Percentiles rank a stretch among this genome's conserved stretches.
Conservation (phyloP, 805 yeast genomes). For the Kuraishia borneana region DNA sequence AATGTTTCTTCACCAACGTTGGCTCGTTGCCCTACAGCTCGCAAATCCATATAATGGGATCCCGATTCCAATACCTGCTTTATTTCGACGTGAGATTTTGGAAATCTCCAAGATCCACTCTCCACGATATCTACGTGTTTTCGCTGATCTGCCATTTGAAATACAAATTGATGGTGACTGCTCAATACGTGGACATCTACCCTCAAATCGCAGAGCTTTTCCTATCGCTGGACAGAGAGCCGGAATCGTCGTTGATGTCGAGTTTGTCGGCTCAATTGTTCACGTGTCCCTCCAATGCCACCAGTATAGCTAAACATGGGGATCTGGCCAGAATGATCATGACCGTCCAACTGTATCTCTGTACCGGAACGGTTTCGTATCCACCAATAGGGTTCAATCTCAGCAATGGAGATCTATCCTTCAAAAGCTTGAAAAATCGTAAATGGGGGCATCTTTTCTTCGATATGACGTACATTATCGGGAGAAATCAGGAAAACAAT, state of each 20-base stretch:
- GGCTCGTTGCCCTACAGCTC: background rate
- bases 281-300: constrained; percentile 79
- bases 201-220: constrained; percentile 65
- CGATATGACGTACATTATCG: constrained; percentile 69
- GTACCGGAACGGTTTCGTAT: constrained; percentile 36
- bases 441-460: constrained; percentile 70
- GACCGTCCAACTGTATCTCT: constrained; percentile 50
- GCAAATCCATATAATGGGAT: constrained; percentile 21
- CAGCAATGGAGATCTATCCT: constrained; percentile 24
- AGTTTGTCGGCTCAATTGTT: constrained; percentile 76
- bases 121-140: constrained; percentile 57
- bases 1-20: constrained; percentile 27
- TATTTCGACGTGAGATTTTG: constrained; percentile 66
- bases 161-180: constrained; percentile 50
- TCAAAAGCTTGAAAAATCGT: constrained; percentile 46
- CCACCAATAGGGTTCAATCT: constrained; percentile 27
- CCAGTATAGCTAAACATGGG: constrained; percentile 49
- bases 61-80: constrained; percentile 47
- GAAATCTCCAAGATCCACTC: constrained; percentile 43
- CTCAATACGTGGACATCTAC: constrained; percentile 76
- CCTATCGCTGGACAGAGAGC: constrained; percentile 72
- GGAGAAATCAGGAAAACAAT: constrained; percentile 49
- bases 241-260: constrained; percentile 67
- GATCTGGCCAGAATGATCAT: constrained; percentile 54
- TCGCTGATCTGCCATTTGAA: constrained; percentile 49